Base-by-base conservation (phyloP, 805 yeast genomes). In the Pachysolen tannophilus region DNA sequence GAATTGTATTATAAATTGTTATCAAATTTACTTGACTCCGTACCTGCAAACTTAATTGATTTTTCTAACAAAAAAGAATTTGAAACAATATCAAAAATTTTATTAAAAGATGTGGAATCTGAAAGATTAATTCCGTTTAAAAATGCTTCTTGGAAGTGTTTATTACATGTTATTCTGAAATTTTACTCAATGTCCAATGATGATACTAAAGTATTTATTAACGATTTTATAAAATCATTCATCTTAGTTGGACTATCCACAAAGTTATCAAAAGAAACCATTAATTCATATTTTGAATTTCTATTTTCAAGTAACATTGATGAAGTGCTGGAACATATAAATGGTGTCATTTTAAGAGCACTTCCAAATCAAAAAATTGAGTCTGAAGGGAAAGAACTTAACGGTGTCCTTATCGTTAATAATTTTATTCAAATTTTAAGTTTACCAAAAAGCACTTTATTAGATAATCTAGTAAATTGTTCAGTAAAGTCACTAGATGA, bases 1-100 rank as follows among this genome's bases (percentile, higher is more conserved):
- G 68, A 77, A 0, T 43, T 56, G 0, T 79, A 75, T 47, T 82
- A 72, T 43, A 38, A 40, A 6, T 32, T 49, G 8, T 36, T 61
- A 17, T 38, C 40, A 8, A 26, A 35, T 5, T 47, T 57, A 20
- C 43, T 53, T 15, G 28, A 41, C 52, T 2, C 20, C 36, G 17
- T 38, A 10, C 43, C 43, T 4, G 15, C 7, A 3, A 10, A 17
- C 8, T 26, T 36, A 1, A 16, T 41, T 7, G 33, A 35, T 18
- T 32, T n/a, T 20, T 9, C 30, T 5, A 17, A 25, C 10, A n/a
- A 15, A 6, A 35, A 23, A 16, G 39, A 35, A 5, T 28, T 42
- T 2, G 15, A 38, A 9, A 42, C 42, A 3, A 38, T 44, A 20
- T 20, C 45, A 4, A 24, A 20, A 1, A 40, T 50, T 6, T n/a